phyloP scores from a whole-genome alignment of 768 basidiomycete genomes.

The Lactarius trivialis region DNA sequence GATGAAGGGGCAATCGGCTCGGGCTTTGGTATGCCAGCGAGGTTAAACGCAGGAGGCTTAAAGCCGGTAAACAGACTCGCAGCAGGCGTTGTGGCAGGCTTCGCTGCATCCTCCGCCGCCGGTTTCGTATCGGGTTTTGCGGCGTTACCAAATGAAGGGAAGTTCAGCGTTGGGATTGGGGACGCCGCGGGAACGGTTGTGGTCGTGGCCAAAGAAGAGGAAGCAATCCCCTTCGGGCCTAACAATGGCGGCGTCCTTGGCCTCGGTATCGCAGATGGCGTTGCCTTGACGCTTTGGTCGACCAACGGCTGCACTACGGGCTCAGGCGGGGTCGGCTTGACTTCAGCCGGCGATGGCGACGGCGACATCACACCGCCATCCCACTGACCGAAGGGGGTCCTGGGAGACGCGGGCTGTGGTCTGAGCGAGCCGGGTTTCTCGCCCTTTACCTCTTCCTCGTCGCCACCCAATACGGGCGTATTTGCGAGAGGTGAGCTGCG shows the following conservation, averaged over 20 bases:
- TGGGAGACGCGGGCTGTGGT: constrained; percentile 38
- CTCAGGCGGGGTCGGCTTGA: constrained; percentile 7
- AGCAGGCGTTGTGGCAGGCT: not conserved
- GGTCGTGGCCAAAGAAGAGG: not conserved
- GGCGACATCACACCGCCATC: not conserved
- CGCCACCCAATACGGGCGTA: constrained; percentile 39
- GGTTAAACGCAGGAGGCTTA: not conserved
- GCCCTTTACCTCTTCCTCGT: constrained; percentile 36
- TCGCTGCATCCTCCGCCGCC: not conserved
- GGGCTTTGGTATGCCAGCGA: constrained; percentile 6
- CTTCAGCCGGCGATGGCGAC: constrained; percentile 7
- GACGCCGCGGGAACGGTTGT: not conserved
- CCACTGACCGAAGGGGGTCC: constrained; percentile 32
- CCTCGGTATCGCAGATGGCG: constrained; percentile 29
- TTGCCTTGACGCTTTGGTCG: constrained; percentile 3
- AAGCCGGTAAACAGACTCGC: not conserved
- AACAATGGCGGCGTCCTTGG: constrained; percentile 40
- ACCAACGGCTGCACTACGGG: constrained; percentile 3
- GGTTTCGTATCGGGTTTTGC: not conserved
- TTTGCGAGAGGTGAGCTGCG: constrained; percentile 75
- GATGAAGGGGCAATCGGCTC: not conserved
- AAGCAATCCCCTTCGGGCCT: not conserved
- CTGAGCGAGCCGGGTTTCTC: constrained; percentile 25
- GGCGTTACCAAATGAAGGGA: not conserved
- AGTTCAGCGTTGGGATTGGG: not conserved